A percentile compares a stretch with the other conserved stretches of the same genome.
Evolutionary conservation across 129 eudicot species (phyloP).

Genomic region (Escallonia herrerae): DNA sequence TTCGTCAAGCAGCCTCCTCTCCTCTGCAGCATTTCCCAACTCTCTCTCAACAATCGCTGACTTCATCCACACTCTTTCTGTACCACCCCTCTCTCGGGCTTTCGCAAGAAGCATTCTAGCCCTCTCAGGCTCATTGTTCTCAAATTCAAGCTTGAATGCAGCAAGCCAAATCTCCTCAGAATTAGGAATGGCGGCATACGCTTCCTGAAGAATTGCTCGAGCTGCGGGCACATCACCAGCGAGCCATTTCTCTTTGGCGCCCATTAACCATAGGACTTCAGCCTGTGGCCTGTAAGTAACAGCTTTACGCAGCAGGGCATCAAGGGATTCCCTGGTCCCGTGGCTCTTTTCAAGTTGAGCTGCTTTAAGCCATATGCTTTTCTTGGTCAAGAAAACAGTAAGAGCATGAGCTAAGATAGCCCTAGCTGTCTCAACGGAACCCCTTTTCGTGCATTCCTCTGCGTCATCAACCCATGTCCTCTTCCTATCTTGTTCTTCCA

Average conservation of each 20-base stretch:
- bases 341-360: slow-evolving; percentile 96
- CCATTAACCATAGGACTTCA: slow-evolving; percentile 91
- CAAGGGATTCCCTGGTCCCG: slow-evolving; percentile 86
- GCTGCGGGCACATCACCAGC: slow-evolving; percentile 96
- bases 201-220: slow-evolving; percentile 77
- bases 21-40: slow-evolving; percentile 60
- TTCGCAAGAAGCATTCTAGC: slow-evolving; percentile 89
- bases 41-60: slow-evolving; percentile 94
- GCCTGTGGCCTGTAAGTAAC: slow-evolving; percentile 88
- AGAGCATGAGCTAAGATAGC: slow-evolving; percentile 81
- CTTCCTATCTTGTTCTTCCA: slow-evolving; percentile 92
- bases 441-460: slow-evolving; percentile 86
- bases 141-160: slow-evolving; percentile 93
- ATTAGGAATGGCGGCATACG: slow-evolving; percentile 79
- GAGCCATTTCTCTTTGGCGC: slow-evolving; percentile 98
- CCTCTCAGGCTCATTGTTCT: slow-evolving; percentile 81
- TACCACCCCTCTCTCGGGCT: slow-evolving; percentile 85
- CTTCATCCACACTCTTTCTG: slow-evolving; percentile 97
- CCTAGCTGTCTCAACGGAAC: slow-evolving; percentile 89
- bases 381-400: slow-evolving; percentile 69
- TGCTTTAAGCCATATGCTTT: slow-evolving; percentile 92
- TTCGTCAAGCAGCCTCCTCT: slow-evolving; percentile 72
- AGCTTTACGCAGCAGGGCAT: slow-evolving; percentile 72
- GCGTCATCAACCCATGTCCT: slow-evolving; percentile 99
- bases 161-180: slow-evolving; percentile 99